Base-by-base conservation (phyloP, 371 early-diverging fungal species). In the Syncephalastrum racemosum region DNA sequence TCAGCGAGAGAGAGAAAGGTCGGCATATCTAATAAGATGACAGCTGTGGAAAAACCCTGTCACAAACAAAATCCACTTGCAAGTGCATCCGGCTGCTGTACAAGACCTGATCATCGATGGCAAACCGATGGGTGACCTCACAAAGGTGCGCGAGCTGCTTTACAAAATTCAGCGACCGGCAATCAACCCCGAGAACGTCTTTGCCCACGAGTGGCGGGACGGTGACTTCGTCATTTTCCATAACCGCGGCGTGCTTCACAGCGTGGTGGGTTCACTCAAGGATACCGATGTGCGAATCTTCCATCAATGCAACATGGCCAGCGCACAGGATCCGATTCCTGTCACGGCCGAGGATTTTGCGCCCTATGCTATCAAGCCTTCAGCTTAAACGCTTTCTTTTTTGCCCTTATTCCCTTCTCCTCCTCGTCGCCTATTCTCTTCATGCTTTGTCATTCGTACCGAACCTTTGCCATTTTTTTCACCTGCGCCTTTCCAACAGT, bases 21-120 rank as follows among this genome's bases (percentile, higher is more conserved):
- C 23, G 14, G 14, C 36, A 31, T 48, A 39, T 20, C 19, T 48
- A 40, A 14, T 14, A 18, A 4, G 4, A 41, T 51, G 0, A 46
- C 60, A 75, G 76, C 55, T 78, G 22, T 78, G 79, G 79, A 78
- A 75, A 45, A 78, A 78, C 15, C 79, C 79, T 42, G 75, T 78
- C 10, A 78, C 79, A 0, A 56, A 62, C 47, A 78, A 78, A 47
- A 75, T 78, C 58, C 79, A 78, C 48, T 47, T 78, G 6, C 79
- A 78, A 61, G 75, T 78, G 0, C 79, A 78, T 43, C 79, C 79
- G 4, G 61, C 71, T 8, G 79, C 75, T 4, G 73, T 73, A 1
- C 58, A 78, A 49, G 79, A 78, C 45, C 58, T 78, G 16, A 78
- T 78, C 49, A 78, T 74, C 55, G 79, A 78, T 62, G 79, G 79